Base-by-base conservation (phyloP, 2,329 filamentous ascomycete species). In the Seiridium cupressi region DNA sequence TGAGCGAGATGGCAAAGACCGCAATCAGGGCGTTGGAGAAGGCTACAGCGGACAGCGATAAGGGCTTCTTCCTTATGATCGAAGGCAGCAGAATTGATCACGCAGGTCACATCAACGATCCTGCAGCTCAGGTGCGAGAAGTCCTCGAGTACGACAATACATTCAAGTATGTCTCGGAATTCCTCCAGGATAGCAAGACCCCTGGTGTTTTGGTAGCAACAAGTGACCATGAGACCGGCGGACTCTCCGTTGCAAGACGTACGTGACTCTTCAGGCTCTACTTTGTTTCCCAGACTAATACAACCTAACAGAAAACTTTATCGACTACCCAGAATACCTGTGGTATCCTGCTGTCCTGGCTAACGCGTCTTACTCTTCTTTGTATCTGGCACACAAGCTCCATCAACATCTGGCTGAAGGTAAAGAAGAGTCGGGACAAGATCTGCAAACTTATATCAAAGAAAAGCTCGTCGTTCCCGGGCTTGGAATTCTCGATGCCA, bases 31-130 rank as follows among this genome's bases (percentile, higher is more conserved):
- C 91, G 1, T 84, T 99, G 32, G 89, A 90, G 63, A 87, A 88
- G 61, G 95, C 93, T 0, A 97, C 95, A 0, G 82, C 85, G 70
- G 82, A 93, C 70, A 92, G 86, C 63, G 92, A 98, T 47, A 88
- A 96, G 75, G 95, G 95, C 4, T 99, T 98, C 81, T 99, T 99
- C 77, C 81, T 99, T 68, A 97, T 99, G 94, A 96, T 99, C 62
- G 95, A 99, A 76, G 95, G 93, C 4, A 96, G 92, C 68, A 85
- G 95, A 47, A 98, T 99, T 68, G 95, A 99, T 70, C 95, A 99
- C 72, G 94, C 95, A 3, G 95, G 93, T 5, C 91, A 95, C 72
- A 85, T 84, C 64, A 95, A 95, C 67, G 91, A 95, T 68, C 91
- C 91, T 0, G 91, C 89, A 8, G 90, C 91, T 1, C 91, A 95